phyloP scores from a whole-genome alignment of 257 asterid genomes.

The Catharanthus roseus region DNA sequence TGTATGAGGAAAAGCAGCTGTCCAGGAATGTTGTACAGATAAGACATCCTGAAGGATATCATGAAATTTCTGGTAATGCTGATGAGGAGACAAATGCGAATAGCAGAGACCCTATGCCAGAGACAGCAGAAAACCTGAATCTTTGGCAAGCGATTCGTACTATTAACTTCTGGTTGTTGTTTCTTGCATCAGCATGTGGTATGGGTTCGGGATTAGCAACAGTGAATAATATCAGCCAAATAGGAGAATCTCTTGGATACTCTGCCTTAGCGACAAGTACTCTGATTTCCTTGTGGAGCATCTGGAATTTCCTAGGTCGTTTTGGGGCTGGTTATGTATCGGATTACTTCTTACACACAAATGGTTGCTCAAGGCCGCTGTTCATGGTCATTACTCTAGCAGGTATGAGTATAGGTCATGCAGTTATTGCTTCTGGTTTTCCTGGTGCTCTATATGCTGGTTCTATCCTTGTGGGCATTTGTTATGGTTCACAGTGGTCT shows the following conservation, averaged over 20 bases:
- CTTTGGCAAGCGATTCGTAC: slow-evolving; percentile 58
- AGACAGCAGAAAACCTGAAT: slow-evolving; percentile 37
- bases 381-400: slow-evolving; percentile 56
- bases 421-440: slow-evolving; percentile 54
- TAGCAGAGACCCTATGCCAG: slow-evolving; percentile 13
- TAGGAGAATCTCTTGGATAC: slow-evolving; percentile 81
- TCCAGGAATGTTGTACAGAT: slow-evolving; percentile 17
- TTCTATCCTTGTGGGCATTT: slow-evolving; percentile 64
- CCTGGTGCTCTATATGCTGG: slow-evolving; percentile 66
- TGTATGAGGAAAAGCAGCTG: slow-evolving; percentile 25
- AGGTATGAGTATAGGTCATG: slow-evolving; percentile 67
- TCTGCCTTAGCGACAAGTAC: slow-evolving; percentile 48
- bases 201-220: slow-evolving; percentile 97
- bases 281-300: slow-evolving; percentile 85
- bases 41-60: slow-evolving; percentile 38
- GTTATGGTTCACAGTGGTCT: slow-evolving; percentile 96
- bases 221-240: slow-evolving; percentile 83
- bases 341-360: slow-evolving; percentile 51
- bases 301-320: slow-evolving; percentile 86
- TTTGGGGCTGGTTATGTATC: slow-evolving; percentile 81
- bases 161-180: slow-evolving; percentile 68
- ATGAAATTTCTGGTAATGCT: slow-evolving; percentile 31
- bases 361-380: slow-evolving; percentile 64
- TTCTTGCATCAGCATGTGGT: slow-evolving; percentile 65
- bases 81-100: slow-evolving; percentile 33